Evolutionary conservation across 768 basidiomycete genomes (phyloP), one percentile per base, ranked within the genome.

Genomic region (Tylopilus balloui): DNA sequence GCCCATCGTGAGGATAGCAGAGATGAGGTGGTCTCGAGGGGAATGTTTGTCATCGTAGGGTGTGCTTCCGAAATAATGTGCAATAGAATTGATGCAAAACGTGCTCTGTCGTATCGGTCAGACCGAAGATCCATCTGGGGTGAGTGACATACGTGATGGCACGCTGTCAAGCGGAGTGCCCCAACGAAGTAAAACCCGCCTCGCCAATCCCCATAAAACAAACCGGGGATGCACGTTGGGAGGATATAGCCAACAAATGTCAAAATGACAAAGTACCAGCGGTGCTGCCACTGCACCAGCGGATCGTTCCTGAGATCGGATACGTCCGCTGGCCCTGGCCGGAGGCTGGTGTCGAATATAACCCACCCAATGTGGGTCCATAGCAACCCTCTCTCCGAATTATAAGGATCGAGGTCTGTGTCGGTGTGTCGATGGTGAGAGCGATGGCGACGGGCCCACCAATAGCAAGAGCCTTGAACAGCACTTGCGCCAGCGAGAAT

Each of bases 321-420:
- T 23, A 82, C 68, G 61, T 91, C 88, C 23, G 80, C 80, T 23
- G 76, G 71, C 3, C 89, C 89, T n/a, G 86, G 78, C 50, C 75
- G 80, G 39, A 86, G 73, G 44, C 79, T 72, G 23, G 87, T 81
- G 62, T 87, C 86, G 67, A 90, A 78, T 53, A 92, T 60, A 75
- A 89, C 85, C 89, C 89, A 87, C n/a, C 85, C 85, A 37, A 88
- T 69, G 67, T 91, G 88, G 1, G 88, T 83, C 83, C 84, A 87
- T 37, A 86, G 72, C 46, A 89, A 71, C 19, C 88, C 88, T 52
- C 86, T 79, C 62, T 83, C 80, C 4, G 88, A 81, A 54, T 86
- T 80, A 71, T 92, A 92, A 14, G 89, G 89, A 66, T 92, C 89
- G 42, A 86, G 78, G 55, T 89, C 85, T 29, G 88, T 91, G 69